phyloP scores from a whole-genome alignment of 192 early-diverging fungal species.

The Backusella parvicylindrica region DNA sequence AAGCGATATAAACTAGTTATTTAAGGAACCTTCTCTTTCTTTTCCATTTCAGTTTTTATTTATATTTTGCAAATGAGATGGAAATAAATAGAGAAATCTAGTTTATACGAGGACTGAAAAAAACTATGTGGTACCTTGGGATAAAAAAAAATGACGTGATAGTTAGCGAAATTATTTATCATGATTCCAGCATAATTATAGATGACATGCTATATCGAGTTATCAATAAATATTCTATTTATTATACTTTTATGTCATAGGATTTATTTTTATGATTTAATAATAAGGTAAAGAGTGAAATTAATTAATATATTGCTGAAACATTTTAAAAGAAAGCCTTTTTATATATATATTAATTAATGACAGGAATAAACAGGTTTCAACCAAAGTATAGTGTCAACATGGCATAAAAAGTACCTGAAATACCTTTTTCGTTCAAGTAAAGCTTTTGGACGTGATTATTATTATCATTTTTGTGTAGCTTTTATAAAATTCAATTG shows the following conservation, averaged over 20 bases:
- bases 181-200: neutral
- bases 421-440: neutral
- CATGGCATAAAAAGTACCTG: neutral
- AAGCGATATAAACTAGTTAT: neutral
- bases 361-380: neutral
- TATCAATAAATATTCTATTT: neutral
- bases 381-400: neutral
- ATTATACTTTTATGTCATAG: neutral
- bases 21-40: neutral
- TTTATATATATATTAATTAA: neutral
- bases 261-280: neutral
- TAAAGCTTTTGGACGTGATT: neutral
- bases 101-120: neutral
- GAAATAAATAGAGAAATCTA: neutral
- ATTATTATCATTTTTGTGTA: neutral
- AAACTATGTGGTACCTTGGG: neutral
- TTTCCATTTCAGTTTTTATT: neutral
- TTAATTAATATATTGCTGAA: neutral
- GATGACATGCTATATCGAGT: neutral
- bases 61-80: neutral
- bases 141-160: slow-evolving; percentile 1
- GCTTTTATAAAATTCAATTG: neutral
- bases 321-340: neutral
- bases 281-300: neutral
- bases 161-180: neutral